Base-by-base conservation (phyloP, 2,329 filamentous ascomycete species). In the Huntiella omanensis region DNA sequence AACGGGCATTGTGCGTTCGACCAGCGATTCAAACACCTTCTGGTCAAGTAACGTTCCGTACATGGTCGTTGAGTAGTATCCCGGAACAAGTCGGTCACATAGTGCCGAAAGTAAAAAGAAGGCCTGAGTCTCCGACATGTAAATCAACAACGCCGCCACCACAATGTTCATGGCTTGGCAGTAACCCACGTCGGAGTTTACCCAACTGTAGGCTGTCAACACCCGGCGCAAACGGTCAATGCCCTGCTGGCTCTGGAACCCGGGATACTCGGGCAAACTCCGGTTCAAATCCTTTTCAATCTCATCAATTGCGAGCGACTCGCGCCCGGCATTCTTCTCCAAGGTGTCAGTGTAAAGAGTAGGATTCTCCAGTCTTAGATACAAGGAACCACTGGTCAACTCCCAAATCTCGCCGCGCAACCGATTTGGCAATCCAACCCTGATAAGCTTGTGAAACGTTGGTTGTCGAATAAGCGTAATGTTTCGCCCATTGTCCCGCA, bases 141-240 rank as follows among this genome's bases (percentile, higher is more conserved):
- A 96, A 68, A 98, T 98, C 55, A 98, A 71, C 49, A 98, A 67
- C n/a, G 91, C 91, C 13, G 91, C 91, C 46, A 95, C 88, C 33
- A 98, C 91, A 54, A 98, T 98, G 61, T 98, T 98, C 91, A 98
- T 98, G 51, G 91, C 91, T 63, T 98, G 91, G 61, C 91, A 98
- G 62, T 98, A 98, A 53, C 91, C 91, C 47, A 98, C 87, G 53
- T 95, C 86, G 45, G 83, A 74, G 56, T 98, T 91, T 42, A 80
- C 83, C 91, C 91, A 98, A 63, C 87, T 95, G 65, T 98, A 98
- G 4, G 91, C 91, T 1, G 88, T 96, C 47, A 98, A 69, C 34
- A 98, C 91, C 49, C 88, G 75, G 50, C 91, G 78, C 51, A 98
- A 68, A 15, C 91, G 75, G 39, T 80, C 84, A 53, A 98, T 98